Percentiles rank a stretch among this genome's conserved stretches.
These are phyloP conservation scores for Mucor piriformis DNA, from an alignment of 371 early-diverging fungal genomes.

Conservation along the genomic window DNA sequence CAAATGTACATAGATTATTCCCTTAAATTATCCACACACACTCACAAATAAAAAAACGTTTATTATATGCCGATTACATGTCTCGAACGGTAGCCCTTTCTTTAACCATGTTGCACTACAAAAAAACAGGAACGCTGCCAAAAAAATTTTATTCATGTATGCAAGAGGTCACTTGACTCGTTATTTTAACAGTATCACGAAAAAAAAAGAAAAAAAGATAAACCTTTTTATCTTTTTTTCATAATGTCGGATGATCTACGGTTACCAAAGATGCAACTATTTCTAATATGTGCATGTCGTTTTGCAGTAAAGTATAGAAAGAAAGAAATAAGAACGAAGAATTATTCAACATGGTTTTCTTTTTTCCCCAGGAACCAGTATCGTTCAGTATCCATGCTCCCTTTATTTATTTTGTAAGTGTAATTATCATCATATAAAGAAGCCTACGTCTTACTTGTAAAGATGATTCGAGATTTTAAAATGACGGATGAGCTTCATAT, in stretches of 20 bases:
- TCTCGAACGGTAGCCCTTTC: no score
- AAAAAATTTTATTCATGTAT: no score
- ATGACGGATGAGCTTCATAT: conserved; percentile 57
- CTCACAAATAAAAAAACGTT: no score
- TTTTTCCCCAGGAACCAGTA: conserved; percentile 53
- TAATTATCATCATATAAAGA: conserved; percentile 18
- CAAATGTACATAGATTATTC: no score
- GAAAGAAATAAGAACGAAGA: not conserved
- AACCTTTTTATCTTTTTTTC: not conserved
- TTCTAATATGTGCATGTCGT: conserved; percentile 55
- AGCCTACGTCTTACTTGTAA: conserved; percentile 4
- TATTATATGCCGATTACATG: no score
- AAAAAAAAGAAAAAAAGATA: not conserved
- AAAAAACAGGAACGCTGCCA: no score
- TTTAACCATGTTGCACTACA: no score
- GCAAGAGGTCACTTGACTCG: not conserved
- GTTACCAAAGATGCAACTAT: conserved; percentile 58
- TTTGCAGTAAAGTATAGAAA: conserved; percentile 37
- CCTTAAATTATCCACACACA: no score
- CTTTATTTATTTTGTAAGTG: conserved; percentile 54
- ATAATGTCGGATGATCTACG: conserved; percentile 25
- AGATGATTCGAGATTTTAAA: conserved; percentile 66
- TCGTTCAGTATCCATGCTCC: conserved; percentile 58
- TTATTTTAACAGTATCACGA: no score
- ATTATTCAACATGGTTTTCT: not conserved